Percentiles rank a stretch among this genome's conserved stretches.
phyloP scores from a whole-genome alignment of 805 yeast genomes.

The Starmerella etchellsii region DNA sequence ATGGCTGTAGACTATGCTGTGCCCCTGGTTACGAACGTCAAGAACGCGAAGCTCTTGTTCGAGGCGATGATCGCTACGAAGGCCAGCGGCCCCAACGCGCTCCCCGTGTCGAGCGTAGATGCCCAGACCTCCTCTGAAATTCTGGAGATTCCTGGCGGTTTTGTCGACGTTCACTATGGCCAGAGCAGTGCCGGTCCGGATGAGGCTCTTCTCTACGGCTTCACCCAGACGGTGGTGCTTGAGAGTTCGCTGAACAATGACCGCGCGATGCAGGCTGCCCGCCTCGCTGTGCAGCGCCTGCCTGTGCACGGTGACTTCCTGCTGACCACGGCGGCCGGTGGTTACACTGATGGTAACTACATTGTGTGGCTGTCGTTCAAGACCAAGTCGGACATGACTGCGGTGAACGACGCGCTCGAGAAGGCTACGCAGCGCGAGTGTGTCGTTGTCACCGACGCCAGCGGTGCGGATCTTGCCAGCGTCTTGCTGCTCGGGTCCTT shows the following conservation, averaged over 20 bases:
- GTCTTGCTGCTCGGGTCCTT: constrained; percentile 78
- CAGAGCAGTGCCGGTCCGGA: constrained; percentile 50
- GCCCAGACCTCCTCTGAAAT: constrained; percentile 84
- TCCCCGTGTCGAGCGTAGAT: constrained; percentile 54
- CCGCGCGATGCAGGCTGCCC: constrained; percentile 52
- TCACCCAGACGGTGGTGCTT: constrained; percentile 69
- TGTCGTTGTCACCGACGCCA: constrained; percentile 84
- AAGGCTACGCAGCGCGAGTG: constrained; percentile 60
- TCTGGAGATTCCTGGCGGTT: constrained; percentile 62
- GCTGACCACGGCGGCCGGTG: constrained; percentile 68
- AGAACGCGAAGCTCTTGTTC: constrained; percentile 86
- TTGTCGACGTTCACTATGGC: constrained; percentile 68
- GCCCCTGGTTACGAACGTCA: constrained; percentile 94
- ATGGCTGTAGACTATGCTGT: constrained; percentile 99
- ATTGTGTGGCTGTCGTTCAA: constrained; percentile 50
- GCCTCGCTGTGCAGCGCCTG: constrained; percentile 36
- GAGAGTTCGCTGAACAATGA: constrained; percentile 50
- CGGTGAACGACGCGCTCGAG: constrained; percentile 55
- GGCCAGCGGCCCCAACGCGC: constrained; percentile 34
- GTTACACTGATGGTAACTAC: constrained; percentile 60
- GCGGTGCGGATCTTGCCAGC: constrained; percentile 84
- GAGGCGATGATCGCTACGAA: constrained; percentile 44
- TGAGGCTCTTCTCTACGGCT: constrained; percentile 69
- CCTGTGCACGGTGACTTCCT: constrained; percentile 52
- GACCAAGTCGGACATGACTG: constrained; percentile 17